A percentile compares a stretch with the other conserved stretches of the same genome.
Conservation (phyloP, 2,329 filamentous ascomycete genomes). For the Penicillium sp. region DNA sequence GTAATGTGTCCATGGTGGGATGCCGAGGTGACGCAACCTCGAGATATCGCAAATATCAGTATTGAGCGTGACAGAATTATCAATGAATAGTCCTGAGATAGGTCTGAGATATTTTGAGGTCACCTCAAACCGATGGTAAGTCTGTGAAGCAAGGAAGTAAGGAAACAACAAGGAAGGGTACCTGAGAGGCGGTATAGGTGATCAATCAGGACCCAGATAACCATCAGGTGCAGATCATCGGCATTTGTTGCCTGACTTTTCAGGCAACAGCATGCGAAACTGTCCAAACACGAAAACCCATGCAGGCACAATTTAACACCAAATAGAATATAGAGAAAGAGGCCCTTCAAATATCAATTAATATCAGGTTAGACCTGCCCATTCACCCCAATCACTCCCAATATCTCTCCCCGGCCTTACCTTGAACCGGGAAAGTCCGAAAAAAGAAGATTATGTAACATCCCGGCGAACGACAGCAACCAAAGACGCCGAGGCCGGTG, state of each 20-base stretch:
- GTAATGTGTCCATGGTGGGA: constrained; percentile 41
- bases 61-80: background rate
- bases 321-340: background rate
- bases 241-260: background rate
- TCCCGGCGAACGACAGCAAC: constrained; percentile 21
- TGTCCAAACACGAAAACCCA: background rate
- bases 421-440: background rate
- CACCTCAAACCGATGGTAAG: background rate
- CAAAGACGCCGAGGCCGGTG: constrained; percentile 25
- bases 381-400: too few species aligned
- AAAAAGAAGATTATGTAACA: constrained; percentile 11
- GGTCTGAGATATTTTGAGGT: background rate
- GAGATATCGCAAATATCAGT: background rate
- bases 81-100: background rate
- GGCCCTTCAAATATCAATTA: background rate
- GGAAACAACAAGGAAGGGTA: background rate
- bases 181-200: constrained; percentile 14
- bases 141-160: constrained; percentile 1
- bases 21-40: constrained; percentile 1
- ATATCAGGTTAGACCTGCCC: background rate
- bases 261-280: background rate
- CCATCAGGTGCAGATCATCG: constrained; percentile 4
- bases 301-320: background rate
- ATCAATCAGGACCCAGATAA: constrained; percentile 4
- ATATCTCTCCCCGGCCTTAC: background rate